Percentiles rank a stretch among this genome's conserved stretches.
These are phyloP conservation scores for Malus fusca DNA, from an alignment of 306 rosid species.

Conservation along the genomic window DNA sequence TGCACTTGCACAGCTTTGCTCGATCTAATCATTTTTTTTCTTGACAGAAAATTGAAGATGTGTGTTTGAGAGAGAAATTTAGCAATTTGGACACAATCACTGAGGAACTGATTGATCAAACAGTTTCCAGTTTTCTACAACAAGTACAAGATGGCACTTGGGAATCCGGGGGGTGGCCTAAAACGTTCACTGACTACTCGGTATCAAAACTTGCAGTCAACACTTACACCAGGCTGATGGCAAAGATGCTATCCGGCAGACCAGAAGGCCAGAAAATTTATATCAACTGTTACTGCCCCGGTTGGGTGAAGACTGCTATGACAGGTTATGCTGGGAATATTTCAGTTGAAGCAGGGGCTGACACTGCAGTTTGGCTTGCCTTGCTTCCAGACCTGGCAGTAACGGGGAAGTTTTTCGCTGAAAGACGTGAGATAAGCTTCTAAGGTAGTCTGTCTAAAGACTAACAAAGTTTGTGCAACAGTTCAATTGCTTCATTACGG, in stretches of 20 bases:
- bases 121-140: conserved; percentile 42
- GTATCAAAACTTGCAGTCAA: conserved; percentile 81
- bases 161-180: conserved; percentile 82
- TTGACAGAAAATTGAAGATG: conserved; percentile 55
- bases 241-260: conserved; percentile 40
- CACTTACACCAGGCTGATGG: conserved; percentile 67
- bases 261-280: conserved; percentile 62
- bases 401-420: conserved; percentile 71
- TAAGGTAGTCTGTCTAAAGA: conserved; percentile 19
- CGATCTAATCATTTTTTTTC: conserved; percentile 16
- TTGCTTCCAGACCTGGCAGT: conserved; percentile 74
- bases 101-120: conserved; percentile 53
- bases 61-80: conserved; percentile 49
- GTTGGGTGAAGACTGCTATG: conserved; percentile 91
- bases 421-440: conserved; percentile 72
- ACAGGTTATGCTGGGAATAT: conserved; percentile 82
- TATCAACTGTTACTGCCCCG: conserved; percentile 80
- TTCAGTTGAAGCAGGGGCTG: conserved; percentile 79
- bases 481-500: neutral
- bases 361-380: conserved; percentile 88
- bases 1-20: neutral
- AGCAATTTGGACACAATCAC: conserved; percentile 39
- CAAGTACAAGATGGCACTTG: conserved; percentile 79
- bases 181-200: conserved; percentile 64
- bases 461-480: neutral